Conservation (phyloP, 73 alveolate genomes). For the Paramecium caudatum region DNA sequence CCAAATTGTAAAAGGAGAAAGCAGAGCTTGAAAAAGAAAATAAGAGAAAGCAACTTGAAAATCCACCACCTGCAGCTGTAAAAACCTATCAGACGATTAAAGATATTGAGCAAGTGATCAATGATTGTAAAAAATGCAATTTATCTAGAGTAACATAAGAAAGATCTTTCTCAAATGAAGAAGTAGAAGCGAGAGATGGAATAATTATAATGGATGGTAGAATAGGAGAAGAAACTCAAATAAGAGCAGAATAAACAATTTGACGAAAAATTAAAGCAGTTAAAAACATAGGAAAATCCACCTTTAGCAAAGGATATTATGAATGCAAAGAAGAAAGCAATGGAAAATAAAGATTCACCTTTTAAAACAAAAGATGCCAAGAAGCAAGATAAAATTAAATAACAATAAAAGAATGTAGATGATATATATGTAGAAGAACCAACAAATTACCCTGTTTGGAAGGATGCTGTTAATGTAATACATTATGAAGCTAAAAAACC, state of each 20-base stretch:
- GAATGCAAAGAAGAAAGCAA: slow-evolving; percentile 22
- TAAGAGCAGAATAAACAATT: slow-evolving; percentile 1
- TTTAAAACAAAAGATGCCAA: slow-evolving; percentile 10
- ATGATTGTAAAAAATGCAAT: not conserved
- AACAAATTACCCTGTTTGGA: slow-evolving; percentile 2
- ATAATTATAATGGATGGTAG: slow-evolving; percentile 49
- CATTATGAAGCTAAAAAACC: slow-evolving; percentile 37
- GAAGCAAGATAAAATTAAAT: not conserved
- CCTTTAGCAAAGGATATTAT: not conserved
- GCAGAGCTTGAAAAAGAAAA: slow-evolving; percentile 2
- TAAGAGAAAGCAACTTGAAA: not conserved
- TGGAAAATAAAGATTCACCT: slow-evolving; percentile 16
- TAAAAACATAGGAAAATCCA: slow-evolving; percentile 8
- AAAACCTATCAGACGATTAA: slow-evolving; percentile 13
- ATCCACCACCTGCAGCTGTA: slow-evolving; percentile 36
- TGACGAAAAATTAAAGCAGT: slow-evolving; percentile 22
- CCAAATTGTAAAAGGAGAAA: not conserved
- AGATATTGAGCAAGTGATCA: slow-evolving; percentile 37
- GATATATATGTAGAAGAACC: not conserved
- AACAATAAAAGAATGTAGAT: not conserved
- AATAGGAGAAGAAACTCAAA: not conserved
- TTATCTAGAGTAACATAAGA: slow-evolving; percentile 10
- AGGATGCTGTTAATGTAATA: not conserved
- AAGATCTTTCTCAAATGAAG: slow-evolving; percentile 22
- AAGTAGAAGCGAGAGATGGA: slow-evolving; percentile 25